Evolutionary conservation across 225 moss, liverwort and hornwort species (phyloP), one percentile per base, ranked within the genome.

Genomic region (Anthoceros angustus): DNA sequence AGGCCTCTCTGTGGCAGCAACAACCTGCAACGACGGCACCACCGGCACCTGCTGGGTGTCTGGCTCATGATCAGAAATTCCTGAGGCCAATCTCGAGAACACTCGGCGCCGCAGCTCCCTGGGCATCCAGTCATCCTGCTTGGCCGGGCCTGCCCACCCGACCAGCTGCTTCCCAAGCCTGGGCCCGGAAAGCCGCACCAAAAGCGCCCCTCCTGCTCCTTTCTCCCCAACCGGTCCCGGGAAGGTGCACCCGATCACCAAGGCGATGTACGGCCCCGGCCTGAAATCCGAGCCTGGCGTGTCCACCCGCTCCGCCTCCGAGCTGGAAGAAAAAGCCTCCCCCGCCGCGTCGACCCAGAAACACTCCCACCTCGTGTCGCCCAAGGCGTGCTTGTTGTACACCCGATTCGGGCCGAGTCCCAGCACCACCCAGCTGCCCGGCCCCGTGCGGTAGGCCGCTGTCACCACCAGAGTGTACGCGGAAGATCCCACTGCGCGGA

Each of bases 221-320:
- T 86, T 84, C 0, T 63, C 62, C 3, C 93, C 93, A 5, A 93
- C 86, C 8, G 75, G 70, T 5, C 69, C 42, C 0, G 65, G 11
- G 63, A 93, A 89, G 6, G 77, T 80, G 82, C 93, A 93, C 62
- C 87, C 82, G 50, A 93, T 68, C 62, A 86, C 71, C 24, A 87
- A 80, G 6, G 84, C 79, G 23, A 83, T 81, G 79, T 93, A 93
- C 69, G 84, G 84, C 18, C 84, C 80, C 11, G 87, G 86, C 72
- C 74, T 79, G 39, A 77, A 81, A 16, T 77, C 85, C 16, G 68
- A 70, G 41, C 87, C 93, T 7, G 93, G 93, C 67, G 76, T 82
- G 38, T 74, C 76, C 14, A 82, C 87, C 6, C 25, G 61, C 41
- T 84, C 86, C 24, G 73, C 61, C 8, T 20, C 66, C 64, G 43